Percentiles rank a stretch among this genome's conserved stretches.
Conservation (phyloP, 208 protist genomes). For the Acanthamoeba quina region DNA sequence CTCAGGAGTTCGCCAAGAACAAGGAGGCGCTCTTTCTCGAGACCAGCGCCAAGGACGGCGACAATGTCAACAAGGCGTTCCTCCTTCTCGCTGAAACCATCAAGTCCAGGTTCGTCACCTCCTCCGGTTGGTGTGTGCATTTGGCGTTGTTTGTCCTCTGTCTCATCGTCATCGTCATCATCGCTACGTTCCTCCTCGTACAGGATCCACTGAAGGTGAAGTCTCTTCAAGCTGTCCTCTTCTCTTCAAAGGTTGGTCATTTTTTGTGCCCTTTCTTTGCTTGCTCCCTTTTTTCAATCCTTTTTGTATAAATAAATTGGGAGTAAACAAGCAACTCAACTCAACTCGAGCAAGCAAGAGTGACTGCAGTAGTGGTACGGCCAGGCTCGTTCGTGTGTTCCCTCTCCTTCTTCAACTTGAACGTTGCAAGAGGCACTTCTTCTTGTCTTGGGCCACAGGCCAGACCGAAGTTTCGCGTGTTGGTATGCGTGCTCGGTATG, state of each 20-base stretch:
- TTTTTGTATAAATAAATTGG: not conserved
- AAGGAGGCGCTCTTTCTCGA: constrained; percentile 64
- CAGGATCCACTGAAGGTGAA: constrained; percentile 18
- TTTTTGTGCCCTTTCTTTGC: no score
- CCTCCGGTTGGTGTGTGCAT: not conserved
- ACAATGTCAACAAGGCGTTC: constrained; percentile 69
- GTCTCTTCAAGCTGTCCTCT: no score
- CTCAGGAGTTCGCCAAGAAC: constrained; percentile 56
- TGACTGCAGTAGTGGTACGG: no score
- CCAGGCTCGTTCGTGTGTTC: no score
- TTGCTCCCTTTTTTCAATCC: not conserved
- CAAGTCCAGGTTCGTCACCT: not conserved
- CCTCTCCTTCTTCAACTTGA: no score
- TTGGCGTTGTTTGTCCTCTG: not conserved
- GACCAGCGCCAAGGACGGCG: constrained; percentile 72
- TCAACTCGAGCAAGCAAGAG: no score
- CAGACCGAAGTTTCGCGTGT: not conserved
- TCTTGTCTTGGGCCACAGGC: no score
- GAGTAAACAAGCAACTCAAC: no score
- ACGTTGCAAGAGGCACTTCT: no score
- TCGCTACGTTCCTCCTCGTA: not conserved
- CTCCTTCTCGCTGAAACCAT: constrained; percentile 53
- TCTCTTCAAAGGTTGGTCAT: no score
- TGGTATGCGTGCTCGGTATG: not conserved
- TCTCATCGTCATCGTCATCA: not conserved